Evolutionary conservation across 2,329 filamentous ascomycete species (phyloP), one percentile per base, ranked within the genome.

Genomic region (Juglanconis oblonga): DNA sequence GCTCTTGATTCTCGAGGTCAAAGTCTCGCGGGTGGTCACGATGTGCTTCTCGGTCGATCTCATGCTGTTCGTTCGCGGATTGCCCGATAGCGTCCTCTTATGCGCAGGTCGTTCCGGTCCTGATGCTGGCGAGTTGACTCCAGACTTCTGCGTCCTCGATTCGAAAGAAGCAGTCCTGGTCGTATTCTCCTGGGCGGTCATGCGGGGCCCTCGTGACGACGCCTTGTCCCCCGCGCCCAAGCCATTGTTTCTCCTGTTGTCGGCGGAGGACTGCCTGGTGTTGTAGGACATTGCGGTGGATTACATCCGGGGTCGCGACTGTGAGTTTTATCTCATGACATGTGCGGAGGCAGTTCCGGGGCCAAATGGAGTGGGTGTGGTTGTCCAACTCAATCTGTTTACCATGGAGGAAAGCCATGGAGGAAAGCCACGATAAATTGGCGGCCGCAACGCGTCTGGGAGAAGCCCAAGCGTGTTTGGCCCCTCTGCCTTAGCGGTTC

Each of bases 1-100:
- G 67, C 87, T 90, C 68, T 79, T 81, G 7, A 80, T 80, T 59
- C 85, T 81, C 59, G 81, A 78, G 40, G 85, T 80, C 58, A 87
- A 70, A 57, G 84, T 85, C 68, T 92, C 88, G 59, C 84, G 77
- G 29, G 85, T 87, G 50, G 85, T 85, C 62, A 87, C 79, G 57
- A 84, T 69, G 67, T 79, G 70, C 69, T 77, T 79, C 72, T 88
- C 86, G 59, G 75, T 72, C 36, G 77, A 71, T 47, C 71, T 72
- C 65, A 79, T 77, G 69, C 77, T 82, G 17, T 73, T 71, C 3
- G 80, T 74, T 54, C 85, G 77, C 1, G 82, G 79, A 61, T 84
- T 83, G 10, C 81, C 81, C 13, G 86, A 88, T 2, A 82, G 76
- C 17, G 79, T 78, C 57, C 84, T 79, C 73, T 85, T 87, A 68